A percentile compares a stretch with the other conserved stretches of the same genome.
Conservation (phyloP, 257 asterid species). For the Solanum virginianum region DNA sequence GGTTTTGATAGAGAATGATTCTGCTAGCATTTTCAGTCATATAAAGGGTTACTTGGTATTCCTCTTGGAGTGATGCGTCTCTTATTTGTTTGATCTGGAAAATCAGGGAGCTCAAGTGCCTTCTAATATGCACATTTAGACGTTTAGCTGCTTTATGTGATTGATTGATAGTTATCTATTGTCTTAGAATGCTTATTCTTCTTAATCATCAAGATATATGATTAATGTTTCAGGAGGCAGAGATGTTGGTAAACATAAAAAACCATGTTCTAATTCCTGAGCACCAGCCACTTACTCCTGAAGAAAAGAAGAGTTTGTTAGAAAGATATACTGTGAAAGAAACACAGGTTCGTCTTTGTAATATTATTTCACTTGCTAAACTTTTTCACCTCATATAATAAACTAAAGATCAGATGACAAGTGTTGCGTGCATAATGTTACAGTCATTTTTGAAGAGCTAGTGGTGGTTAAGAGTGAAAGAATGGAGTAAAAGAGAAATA, state of each 20-base stretch:
- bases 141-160: neutral
- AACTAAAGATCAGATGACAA: neutral
- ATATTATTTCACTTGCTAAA: neutral
- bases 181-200: neutral
- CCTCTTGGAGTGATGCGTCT: neutral
- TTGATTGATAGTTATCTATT: neutral
- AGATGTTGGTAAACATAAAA: slow-evolving; percentile 70
- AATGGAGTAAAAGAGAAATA: neutral
- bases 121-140: neutral
- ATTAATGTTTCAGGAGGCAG: slow-evolving; percentile 42
- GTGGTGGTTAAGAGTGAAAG: neutral
- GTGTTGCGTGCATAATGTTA: neutral
- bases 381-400: neutral
- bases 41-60: slow-evolving; percentile 1
- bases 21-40: neutral
- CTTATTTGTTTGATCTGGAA: neutral
- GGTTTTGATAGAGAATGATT: neutral
- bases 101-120: neutral
- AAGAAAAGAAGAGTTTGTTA: slow-evolving; percentile 73
- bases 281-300: slow-evolving; percentile 64
- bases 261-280: slow-evolving; percentile 80
- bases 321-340: slow-evolving; percentile 91
- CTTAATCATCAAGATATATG: neutral
- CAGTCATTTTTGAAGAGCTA: neutral
- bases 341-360: slow-evolving; percentile 54